Percentiles rank a stretch among this genome's conserved stretches.
These are phyloP conservation scores for Rutidosis leptorrhynchoides DNA, from an alignment of 129 eudicot genomes.

Conservation along the genomic window DNA sequence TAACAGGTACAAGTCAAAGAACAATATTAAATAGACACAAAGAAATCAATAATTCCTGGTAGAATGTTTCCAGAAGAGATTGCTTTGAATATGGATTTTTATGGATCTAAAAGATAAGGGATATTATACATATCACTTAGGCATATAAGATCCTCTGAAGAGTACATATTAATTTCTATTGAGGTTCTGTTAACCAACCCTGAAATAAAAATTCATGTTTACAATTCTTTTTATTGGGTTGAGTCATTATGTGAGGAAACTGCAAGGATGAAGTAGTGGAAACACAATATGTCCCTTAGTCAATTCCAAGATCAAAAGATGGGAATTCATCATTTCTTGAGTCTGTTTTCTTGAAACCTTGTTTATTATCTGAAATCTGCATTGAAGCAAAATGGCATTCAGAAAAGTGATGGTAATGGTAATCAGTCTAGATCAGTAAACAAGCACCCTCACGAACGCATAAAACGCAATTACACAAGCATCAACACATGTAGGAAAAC, in stretches of 20 bases:
- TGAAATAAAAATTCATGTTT: neutral
- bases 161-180: constrained; percentile 4
- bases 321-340: constrained; percentile 46
- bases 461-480: neutral
- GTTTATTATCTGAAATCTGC: constrained; percentile 27
- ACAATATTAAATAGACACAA: constrained; percentile 31
- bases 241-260: constrained; percentile 21
- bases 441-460: neutral
- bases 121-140: constrained; percentile 9
- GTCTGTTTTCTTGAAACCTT: constrained; percentile 17
- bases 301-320: constrained; percentile 88
- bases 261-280: neutral
- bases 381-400: constrained; percentile 15
- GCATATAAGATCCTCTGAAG: constrained; percentile 4
- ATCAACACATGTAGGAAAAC: neutral
- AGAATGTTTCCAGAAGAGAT: constrained; percentile 12
- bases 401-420: neutral
- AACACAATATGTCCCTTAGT: constrained; percentile 21
- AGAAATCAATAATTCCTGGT: constrained; percentile 11
- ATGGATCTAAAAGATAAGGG: constrained; percentile 5
- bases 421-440: neutral
- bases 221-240: neutral
- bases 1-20: constrained; percentile 50
- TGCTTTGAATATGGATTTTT: neutral
- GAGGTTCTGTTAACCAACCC: constrained; percentile 6